Base-by-base conservation (phyloP, 495 filamentous ascomycete species). In the Penicillium nucicola region DNA sequence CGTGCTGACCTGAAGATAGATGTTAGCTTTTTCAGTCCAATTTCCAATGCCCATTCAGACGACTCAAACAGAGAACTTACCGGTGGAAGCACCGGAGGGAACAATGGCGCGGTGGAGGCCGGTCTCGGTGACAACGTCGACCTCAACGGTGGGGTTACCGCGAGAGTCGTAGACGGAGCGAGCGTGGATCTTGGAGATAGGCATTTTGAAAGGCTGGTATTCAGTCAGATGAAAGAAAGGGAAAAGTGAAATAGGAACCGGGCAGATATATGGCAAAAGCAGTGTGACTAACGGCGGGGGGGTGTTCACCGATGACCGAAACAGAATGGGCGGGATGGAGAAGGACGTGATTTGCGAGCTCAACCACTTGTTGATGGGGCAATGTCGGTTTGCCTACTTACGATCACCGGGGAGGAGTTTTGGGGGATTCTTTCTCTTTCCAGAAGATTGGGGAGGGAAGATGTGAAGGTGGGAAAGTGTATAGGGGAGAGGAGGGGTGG, bases 111-210 rank as follows among this genome's bases (percentile, higher is more conserved):
- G 90, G 84, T 97, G 92, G 34, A 99, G 85, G 61, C 95, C 95
- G 61, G 87, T 92, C 76, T 92, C 88, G 56, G 92, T 97, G 74
- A 95, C 86, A 67, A 99, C 84, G 70, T 97, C 95, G 58, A 97
- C 95, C 77, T 90, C 87, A 64, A 92, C 89, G 69, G 90, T 95
- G 58, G 90, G 90, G 81, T 96, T 97, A 69, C 93, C 95, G 68
- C 95, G 95, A 70, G 93, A 97, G 84, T 99, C 95, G 82, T 99
- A 99, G 78, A 99, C 90, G 58, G 85, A 89, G 66, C 95, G 92
- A 67, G 93, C 95, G 84, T 97, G 91, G 74, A 99, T 88, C 84
- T 97, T 97, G 69, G 87, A 84, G 81, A 99, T 97, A 66, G 86
- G 78, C 95, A 97, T 99, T 50, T 62, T 90, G 71, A 55, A 54